Conservation (phyloP, 805 yeast genomes). For the Pichia rugopelliculosa region DNA sequence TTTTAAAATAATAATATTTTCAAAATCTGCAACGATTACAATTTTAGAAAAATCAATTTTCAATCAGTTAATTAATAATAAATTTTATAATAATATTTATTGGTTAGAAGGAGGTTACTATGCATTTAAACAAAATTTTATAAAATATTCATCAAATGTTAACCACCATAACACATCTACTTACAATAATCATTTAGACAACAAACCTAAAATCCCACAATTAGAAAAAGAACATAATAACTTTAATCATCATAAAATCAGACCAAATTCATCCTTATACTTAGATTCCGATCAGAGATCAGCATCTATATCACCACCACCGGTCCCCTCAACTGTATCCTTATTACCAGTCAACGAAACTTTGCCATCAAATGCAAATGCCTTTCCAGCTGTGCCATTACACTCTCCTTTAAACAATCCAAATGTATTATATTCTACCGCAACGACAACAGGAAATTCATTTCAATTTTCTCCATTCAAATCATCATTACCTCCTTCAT, state of each 20-base stretch:
- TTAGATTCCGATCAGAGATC: background rate
- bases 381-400: background rate
- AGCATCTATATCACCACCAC: constrained; percentile 1
- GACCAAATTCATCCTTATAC: background rate
- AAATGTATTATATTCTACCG: background rate
- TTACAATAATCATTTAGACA: background rate
- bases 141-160: background rate
- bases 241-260: background rate
- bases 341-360: background rate
- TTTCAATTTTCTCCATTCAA: background rate
- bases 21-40: constrained; percentile 4
- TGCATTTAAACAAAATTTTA: constrained; percentile 9
- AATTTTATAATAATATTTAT: constrained; percentile 4
- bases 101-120: constrained; percentile 34
- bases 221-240: background rate
- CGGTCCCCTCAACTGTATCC: background rate
- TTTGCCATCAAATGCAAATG: background rate
- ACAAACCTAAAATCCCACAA: constrained; percentile 7
- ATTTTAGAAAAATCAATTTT: constrained; percentile 4
- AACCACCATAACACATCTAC: no score
- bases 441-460: background rate
- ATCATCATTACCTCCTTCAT: background rate
- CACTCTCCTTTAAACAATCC: background rate
- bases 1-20: constrained; percentile 8
- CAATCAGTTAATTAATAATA: background rate